Percentiles rank a stretch among this genome's conserved stretches.
Conservation (phyloP, 352 stramenopile genomes). For the Plasmopara halstedii region DNA sequence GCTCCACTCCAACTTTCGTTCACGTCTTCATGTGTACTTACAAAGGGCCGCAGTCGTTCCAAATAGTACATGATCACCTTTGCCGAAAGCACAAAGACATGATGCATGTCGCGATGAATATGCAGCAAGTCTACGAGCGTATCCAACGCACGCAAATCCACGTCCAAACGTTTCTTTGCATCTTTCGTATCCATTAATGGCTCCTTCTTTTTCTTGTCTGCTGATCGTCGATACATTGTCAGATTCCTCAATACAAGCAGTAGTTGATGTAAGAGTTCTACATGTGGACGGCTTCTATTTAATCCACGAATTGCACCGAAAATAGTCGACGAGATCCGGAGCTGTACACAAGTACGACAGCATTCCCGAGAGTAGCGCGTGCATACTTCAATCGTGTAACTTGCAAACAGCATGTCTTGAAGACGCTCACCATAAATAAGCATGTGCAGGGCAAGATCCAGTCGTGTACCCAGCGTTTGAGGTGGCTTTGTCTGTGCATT, state of each 20-base stretch:
- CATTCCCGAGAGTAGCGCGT: conserved; percentile 88
- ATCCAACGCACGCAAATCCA: conserved; percentile 68
- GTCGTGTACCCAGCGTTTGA: conserved; percentile 44
- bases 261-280: conserved; percentile 89
- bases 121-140: conserved; percentile 92
- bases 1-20: conserved; percentile 46
- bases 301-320: conserved; percentile 89
- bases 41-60: conserved; percentile 18
- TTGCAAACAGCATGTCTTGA: conserved; percentile 88
- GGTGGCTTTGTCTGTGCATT: conserved; percentile 21
- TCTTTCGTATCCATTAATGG: conserved; percentile 20
- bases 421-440: conserved; percentile 79
- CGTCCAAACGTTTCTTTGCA: conserved; percentile 26
- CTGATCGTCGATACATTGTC: conserved; percentile 48
- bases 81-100: conserved; percentile 67
- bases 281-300: conserved; percentile 93
- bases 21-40: conserved; percentile 8
- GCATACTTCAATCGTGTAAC: conserved; percentile 88
- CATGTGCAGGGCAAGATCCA: conserved; percentile 71
- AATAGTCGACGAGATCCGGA: conserved; percentile 85
- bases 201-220: conserved; percentile 30
- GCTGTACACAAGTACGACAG: conserved; percentile 83
- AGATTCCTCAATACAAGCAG: conserved; percentile 86
- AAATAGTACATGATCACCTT: conserved; percentile 61
- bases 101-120: conserved; percentile 89